Conservation (phyloP, 1,284 basidiomycete genomes). For the Rhodotorula mucilaginosa region DNA sequence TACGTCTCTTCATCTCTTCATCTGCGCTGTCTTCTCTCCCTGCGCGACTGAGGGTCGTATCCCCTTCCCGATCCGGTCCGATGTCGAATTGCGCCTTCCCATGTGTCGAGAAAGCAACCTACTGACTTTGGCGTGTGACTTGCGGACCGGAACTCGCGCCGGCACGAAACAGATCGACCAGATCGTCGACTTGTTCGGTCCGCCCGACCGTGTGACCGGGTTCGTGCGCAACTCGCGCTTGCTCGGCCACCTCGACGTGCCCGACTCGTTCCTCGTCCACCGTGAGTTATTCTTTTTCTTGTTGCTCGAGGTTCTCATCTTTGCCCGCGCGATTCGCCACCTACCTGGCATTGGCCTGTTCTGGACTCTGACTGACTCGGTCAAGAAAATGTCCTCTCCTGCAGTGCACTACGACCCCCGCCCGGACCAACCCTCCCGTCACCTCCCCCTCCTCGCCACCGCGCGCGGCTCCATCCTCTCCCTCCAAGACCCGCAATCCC, state of each 20-base stretch:
- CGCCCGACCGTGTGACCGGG: slow-evolving; percentile 66
- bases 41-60: not conserved
- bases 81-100: too few relatives aligned
- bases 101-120: too few relatives aligned
- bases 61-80: not conserved
- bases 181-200: slow-evolving; percentile 70
- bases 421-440: slow-evolving; percentile 50
- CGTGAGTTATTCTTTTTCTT: slow-evolving; percentile 42
- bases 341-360: too few relatives aligned
- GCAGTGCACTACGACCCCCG: slow-evolving; percentile 61
- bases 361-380: not conserved
- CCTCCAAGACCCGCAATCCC: slow-evolving; percentile 61
- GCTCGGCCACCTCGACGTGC: slow-evolving; percentile 62
- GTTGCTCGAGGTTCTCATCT: too few relatives aligned
- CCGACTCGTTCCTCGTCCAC: slow-evolving; percentile 58
- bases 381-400: slow-evolving; percentile 19
- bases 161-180: slow-evolving; percentile 61
- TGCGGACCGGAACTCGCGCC: too few relatives aligned
- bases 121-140: too few relatives aligned
- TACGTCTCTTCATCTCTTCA: slow-evolving; percentile 43
- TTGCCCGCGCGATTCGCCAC: too few relatives aligned
- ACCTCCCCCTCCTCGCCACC: slow-evolving; percentile 64
- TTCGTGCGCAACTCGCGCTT: slow-evolving; percentile 67
- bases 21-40: not conserved
- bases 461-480: slow-evolving; percentile 69